Evolutionary conservation across 768 basidiomycete genomes (phyloP), one percentile per base, ranked within the genome.

Genomic region (Suillus alpinus): DNA sequence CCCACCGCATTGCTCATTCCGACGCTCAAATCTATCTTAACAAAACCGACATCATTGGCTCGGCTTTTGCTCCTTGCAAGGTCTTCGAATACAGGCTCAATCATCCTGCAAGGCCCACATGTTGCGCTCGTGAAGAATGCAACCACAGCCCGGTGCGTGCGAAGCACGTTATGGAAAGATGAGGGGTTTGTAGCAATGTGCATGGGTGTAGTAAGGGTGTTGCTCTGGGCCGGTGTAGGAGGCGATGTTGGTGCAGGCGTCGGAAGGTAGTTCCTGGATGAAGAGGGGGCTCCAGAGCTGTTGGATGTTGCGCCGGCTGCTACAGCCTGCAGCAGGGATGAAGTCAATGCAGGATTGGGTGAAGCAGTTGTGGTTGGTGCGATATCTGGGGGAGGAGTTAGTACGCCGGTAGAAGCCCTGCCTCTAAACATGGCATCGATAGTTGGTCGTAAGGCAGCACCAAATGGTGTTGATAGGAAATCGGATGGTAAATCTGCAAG

Each of bases 391-490:
- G 76, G n/a, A 52, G 72, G 71, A 56, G 73, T 60, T 56, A 76
- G 66, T 16, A 61, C 58, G n/a, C 72, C 68, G 3, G 74, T 65
- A 3, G 73, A 60, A 1, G 80, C 69, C 37, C 77, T 63, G 8
- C 78, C 78, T 26, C 83, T 77, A 74, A 86, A 97, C 94, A 96
- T 94, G 51, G 84, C 79, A 69, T 98, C 95, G 56, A 98, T 97
- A 46, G 89, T 94, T 1, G 95, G 95, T 0, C 91, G 86, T 50
- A 98, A 81, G 0, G 89, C 86, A 7, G 84, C 84, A 16, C 95
- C 95, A 64, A 97, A 93, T 0, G 93, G 92, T 0, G 93, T 95
- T 0, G 92, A 89, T 26, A 95, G 83, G 73, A 94, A 94, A 64
- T 94, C 94, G 9, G 85, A 83, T 12, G 87, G 93, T 3, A 91